A percentile compares a stretch with the other conserved stretches of the same genome.
Conservation (phyloP, 495 filamentous ascomycete species). For the Pyronema domesticum region DNA sequence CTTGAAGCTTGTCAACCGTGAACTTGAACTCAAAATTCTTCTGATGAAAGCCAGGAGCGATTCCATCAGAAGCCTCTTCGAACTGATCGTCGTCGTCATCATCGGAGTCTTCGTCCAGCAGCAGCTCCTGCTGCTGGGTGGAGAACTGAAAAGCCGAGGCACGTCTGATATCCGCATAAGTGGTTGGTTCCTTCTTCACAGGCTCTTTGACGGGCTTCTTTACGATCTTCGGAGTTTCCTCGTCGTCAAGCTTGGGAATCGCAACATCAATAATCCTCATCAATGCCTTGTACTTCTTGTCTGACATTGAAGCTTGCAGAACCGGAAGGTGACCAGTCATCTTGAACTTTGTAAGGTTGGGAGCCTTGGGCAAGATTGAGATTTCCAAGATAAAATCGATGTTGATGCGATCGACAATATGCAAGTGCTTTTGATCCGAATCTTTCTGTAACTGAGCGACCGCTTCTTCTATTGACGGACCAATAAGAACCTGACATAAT, state of each 20-base stretch:
- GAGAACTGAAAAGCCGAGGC: slow-evolving; percentile 48
- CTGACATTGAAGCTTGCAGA: slow-evolving; percentile 76
- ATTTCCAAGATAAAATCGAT: slow-evolving; percentile 83
- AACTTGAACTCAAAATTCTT: slow-evolving; percentile 92
- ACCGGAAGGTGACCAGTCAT: slow-evolving; percentile 84
- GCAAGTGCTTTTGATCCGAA: slow-evolving; percentile 53
- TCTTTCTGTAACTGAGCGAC: slow-evolving; percentile 60
- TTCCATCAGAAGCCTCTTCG: slow-evolving; percentile 43
- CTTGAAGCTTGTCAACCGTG: slow-evolving; percentile 76
- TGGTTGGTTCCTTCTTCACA: slow-evolving; percentile 3
- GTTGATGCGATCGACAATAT: slow-evolving; percentile 91
- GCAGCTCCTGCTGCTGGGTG: slow-evolving; percentile 50
- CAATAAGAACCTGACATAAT: slow-evolving; percentile 49
- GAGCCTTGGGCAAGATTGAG: slow-evolving; percentile 84
- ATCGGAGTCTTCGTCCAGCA: slow-evolving; percentile 58
- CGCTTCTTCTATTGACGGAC: slow-evolving; percentile 80
- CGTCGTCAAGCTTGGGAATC: slow-evolving; percentile 61
- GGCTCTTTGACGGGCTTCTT: slow-evolving; percentile 6
- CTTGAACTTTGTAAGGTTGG: slow-evolving; percentile 79
- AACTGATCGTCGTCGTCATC: slow-evolving; percentile 45
- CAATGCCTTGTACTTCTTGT: slow-evolving; percentile 85
- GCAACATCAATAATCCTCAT: slow-evolving; percentile 95
- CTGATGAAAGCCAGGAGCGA: slow-evolving; percentile 52
- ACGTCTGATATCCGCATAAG: slow-evolving; percentile 22
- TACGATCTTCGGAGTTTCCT: slow-evolving; percentile 22